Percentiles rank a stretch among this genome's conserved stretches.
phyloP scores from a whole-genome alignment of 2,329 filamentous ascomycete genomes.

The Bipolaris sorokiniana region DNA sequence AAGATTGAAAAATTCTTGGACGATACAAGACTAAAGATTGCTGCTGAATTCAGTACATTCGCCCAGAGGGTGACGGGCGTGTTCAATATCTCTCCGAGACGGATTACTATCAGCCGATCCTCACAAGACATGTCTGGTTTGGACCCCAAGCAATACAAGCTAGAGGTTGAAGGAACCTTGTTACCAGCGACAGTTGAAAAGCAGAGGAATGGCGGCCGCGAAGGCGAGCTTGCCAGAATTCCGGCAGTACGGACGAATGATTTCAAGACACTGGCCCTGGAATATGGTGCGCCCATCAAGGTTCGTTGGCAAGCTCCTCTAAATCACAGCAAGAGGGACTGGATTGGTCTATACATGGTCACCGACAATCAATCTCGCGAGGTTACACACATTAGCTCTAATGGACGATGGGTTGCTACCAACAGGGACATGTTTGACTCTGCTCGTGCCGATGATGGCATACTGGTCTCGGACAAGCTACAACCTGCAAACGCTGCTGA shows the following conservation, averaged over 20 bases:
- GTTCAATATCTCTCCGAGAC: constrained; percentile 87
- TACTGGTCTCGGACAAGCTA: constrained; percentile 71
- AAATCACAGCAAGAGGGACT: constrained; percentile 88
- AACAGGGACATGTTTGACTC: constrained; percentile 78
- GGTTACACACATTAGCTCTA: constrained; percentile 79
- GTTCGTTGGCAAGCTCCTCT: constrained; percentile 89
- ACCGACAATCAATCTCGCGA: constrained; percentile 90
- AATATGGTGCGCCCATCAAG: constrained; percentile 88
- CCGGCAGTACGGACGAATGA: constrained; percentile 66
- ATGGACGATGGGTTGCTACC: constrained; percentile 88
- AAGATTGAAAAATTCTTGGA: constrained; percentile 93
- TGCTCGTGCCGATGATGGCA: constrained; percentile 74
- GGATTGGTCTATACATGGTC: constrained; percentile 96
- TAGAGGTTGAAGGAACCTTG: constrained; percentile 73
- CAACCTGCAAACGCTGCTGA: constrained; percentile 53
- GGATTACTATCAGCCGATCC: constrained; percentile 80
- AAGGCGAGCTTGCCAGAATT: constrained; percentile 72
- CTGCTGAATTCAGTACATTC: constrained; percentile 83
- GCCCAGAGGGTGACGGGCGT: constrained; percentile 85
- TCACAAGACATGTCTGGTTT: constrained; percentile 80
- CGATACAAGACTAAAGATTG: constrained; percentile 80
- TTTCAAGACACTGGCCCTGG: constrained; percentile 77
- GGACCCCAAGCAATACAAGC: constrained; percentile 78
- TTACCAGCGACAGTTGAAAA: constrained; percentile 55
- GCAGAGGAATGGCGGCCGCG: constrained; percentile 72